Percentiles rank a stretch among this genome's conserved stretches.
These are phyloP conservation scores for Lolium multiflorum DNA, from an alignment of 176 grass and related monocot genomes.

Conservation along the genomic window DNA sequence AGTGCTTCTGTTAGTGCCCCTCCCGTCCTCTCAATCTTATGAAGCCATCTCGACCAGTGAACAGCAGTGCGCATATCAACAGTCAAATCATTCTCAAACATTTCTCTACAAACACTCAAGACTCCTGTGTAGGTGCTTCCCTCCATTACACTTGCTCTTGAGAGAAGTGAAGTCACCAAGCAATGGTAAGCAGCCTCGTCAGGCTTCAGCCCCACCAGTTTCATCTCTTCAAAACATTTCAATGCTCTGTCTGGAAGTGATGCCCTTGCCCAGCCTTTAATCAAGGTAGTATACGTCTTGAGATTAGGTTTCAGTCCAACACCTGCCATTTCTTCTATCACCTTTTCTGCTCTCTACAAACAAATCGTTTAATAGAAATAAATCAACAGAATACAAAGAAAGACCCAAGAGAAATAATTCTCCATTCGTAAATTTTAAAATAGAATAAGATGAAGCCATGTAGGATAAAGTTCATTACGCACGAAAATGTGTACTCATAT, in stretches of 20 bases:
- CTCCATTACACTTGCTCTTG: conserved; percentile 71
- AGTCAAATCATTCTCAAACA: conserved; percentile 81
- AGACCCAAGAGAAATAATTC: conserved; percentile 31
- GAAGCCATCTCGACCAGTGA: conserved; percentile 92
- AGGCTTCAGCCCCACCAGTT: conserved; percentile 63
- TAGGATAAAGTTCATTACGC: conserved; percentile 18
- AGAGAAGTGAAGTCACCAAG: conserved; percentile 88
- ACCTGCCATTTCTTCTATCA: conserved; percentile 82
- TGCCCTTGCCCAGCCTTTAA: conserved; percentile 87
- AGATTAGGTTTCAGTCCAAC: conserved; percentile 84
- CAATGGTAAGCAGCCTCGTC: conserved; percentile 93
- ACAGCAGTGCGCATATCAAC: conserved; percentile 83
- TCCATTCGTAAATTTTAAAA: conserved; percentile 18
- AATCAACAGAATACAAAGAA: conserved; percentile 8
- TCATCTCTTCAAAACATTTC: conserved; percentile 88
- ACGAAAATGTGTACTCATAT: background rate
- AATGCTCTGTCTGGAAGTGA: conserved; percentile 87
- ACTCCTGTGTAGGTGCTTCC: conserved; percentile 77
- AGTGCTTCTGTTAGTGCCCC: conserved; percentile 92
- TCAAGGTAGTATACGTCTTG: conserved; percentile 97
- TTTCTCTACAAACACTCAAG: conserved; percentile 86
- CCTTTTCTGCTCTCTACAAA: conserved; percentile 77
- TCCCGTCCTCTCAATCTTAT: conserved; percentile 81
- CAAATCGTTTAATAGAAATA: conserved; percentile 30
- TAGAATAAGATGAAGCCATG: conserved; percentile 28